phyloP scores from a whole-genome alignment of 495 filamentous ascomycete genomes.

The Daldinia bambusicola region DNA sequence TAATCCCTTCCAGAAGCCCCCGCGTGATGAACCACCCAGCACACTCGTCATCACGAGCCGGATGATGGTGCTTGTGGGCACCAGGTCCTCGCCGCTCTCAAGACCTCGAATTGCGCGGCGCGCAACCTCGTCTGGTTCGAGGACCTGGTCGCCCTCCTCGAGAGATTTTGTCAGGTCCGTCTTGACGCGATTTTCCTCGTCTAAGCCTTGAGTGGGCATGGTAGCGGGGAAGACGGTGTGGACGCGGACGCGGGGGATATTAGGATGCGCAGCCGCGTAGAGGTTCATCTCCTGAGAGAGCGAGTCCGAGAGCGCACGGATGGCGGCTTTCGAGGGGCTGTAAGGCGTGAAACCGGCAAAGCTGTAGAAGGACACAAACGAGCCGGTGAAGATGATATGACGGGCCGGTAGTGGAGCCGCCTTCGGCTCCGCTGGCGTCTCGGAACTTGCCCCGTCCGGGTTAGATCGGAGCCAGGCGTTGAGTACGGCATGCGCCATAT shows the following conservation, averaged over 20 bases:
- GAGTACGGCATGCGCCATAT: constrained; percentile 75
- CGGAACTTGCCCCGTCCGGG: not conserved
- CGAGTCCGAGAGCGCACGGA: constrained; percentile 78
- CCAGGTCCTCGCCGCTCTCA: constrained; percentile 59
- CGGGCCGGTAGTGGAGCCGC: constrained; percentile 52
- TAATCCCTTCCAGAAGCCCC: constrained; percentile 59
- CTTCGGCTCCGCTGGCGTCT: not conserved
- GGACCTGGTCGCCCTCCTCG: constrained; percentile 77
- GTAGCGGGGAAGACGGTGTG: constrained; percentile 82
- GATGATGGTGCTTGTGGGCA: constrained; percentile 33
- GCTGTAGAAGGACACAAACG: constrained; percentile 73
- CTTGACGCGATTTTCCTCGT: constrained; percentile 77
- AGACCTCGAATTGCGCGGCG: constrained; percentile 68
- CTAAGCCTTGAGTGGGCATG: constrained; percentile 74
- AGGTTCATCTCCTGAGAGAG: constrained; percentile 82
- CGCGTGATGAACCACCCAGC: constrained; percentile 70
- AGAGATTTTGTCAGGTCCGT: constrained; percentile 77
- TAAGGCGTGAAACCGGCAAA: constrained; percentile 82
- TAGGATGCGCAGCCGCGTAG: constrained; percentile 64
- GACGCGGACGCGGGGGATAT: constrained; percentile 65
- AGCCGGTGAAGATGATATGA: constrained; percentile 84
- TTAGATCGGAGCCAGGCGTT: constrained; percentile 58
- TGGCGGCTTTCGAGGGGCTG: constrained; percentile 79
- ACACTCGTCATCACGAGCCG: constrained; percentile 71
- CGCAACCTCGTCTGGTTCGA: constrained; percentile 76